phyloP scores from a whole-genome alignment of 768 basidiomycete genomes.

The Lepiota venenata region DNA sequence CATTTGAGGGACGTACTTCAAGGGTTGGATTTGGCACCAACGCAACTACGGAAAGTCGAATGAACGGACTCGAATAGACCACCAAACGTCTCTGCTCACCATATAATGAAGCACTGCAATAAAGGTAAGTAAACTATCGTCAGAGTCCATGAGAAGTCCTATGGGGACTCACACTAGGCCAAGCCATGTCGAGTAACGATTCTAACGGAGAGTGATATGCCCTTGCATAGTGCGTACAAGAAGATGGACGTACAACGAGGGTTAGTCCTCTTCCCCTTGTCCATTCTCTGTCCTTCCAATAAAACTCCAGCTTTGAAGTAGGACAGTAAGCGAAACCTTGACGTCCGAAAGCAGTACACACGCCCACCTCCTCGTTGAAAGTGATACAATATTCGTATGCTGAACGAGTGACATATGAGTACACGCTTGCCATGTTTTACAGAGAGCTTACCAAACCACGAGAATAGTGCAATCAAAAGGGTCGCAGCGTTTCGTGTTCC shows the following conservation, averaged over 20 bases:
- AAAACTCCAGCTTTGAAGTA: background rate
- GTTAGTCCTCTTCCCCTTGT: conserved; percentile 6
- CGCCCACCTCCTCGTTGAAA: conserved; percentile 1
- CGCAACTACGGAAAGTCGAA: background rate
- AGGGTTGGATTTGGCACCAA: conserved; percentile 9
- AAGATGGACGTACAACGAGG: conserved; percentile 1
- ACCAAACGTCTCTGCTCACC: background rate
- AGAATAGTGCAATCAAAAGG: background rate
- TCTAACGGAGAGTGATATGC: background rate
- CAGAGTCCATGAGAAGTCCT: background rate
- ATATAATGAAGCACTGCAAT: conserved; percentile 1
- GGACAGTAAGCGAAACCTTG: background rate
- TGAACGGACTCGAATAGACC: too few species aligned
- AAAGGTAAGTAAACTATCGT: background rate
- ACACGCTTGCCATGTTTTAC: background rate
- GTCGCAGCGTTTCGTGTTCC: conserved; percentile 2
- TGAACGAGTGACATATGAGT: background rate
- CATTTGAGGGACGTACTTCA: background rate
- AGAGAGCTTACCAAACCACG: conserved; percentile 5
- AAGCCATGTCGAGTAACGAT: conserved; percentile 8
- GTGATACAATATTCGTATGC: conserved; percentile 4
- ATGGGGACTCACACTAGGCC: conserved; percentile 1
- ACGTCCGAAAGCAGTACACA: too few species aligned
- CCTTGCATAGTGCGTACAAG: too few species aligned
- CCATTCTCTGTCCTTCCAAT: conserved; percentile 10